Percentiles rank a stretch among this genome's conserved stretches.
Conservation (phyloP, 2,329 filamentous ascomycete species). For the Botrytis squamosa region DNA sequence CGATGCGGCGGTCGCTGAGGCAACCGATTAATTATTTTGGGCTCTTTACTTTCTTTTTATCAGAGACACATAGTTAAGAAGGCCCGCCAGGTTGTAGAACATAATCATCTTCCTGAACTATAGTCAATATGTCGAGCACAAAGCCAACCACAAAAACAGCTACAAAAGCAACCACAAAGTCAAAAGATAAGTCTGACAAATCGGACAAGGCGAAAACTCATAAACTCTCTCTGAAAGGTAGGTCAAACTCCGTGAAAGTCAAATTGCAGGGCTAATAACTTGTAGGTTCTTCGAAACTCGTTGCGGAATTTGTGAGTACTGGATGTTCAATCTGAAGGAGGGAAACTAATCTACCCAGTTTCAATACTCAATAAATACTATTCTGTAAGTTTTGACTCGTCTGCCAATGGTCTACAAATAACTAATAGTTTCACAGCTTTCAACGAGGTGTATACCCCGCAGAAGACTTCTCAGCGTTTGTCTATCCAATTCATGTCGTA, state of each 20-base stretch:
- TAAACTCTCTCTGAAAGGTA: constrained; percentile 86
- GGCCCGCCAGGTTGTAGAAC: neutral
- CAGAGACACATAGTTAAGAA: neutral
- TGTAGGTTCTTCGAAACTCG: constrained; percentile 73
- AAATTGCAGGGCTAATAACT: constrained; percentile 36
- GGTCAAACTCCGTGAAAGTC: constrained; percentile 41
- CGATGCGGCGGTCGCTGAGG: constrained; percentile 21
- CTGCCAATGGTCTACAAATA: neutral
- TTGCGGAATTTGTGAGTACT: constrained; percentile 84
- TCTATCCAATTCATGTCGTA: constrained; percentile 25
- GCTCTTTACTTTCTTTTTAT: constrained; percentile 15
- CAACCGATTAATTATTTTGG: constrained; percentile 14
- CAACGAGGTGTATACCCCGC: constrained; percentile 85
- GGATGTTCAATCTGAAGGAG: neutral
- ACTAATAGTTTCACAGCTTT: constrained; percentile 56
- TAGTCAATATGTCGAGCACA: constrained; percentile 7
- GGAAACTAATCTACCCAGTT: constrained; percentile 55
- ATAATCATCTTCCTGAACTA: neutral
- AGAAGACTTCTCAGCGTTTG: constrained; percentile 91
- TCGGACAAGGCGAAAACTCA: constrained; percentile 81
- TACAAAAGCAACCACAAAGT: constrained; percentile 30
- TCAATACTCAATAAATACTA: constrained; percentile 97
- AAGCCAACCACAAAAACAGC: neutral
- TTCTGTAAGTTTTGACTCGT: constrained; percentile 60
- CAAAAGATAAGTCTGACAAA: constrained; percentile 43